These are phyloP conservation scores for Quercus robur DNA, from an alignment of 306 rosid genomes.

Conservation along the genomic window DNA sequence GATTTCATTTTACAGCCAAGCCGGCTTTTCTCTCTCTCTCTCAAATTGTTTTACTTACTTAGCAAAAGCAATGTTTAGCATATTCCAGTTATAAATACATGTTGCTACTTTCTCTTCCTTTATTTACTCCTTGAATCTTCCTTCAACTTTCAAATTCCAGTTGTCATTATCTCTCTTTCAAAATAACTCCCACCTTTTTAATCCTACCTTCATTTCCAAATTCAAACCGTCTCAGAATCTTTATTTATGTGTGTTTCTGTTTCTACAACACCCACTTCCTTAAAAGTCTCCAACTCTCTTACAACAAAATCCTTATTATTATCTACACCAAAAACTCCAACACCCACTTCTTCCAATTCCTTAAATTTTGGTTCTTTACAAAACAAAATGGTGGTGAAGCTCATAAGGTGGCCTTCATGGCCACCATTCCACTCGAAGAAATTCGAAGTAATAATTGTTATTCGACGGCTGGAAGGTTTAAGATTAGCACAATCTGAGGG, in stretches of 20 bases:
- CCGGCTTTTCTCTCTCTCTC: not conserved
- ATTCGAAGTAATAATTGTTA: constrained; percentile 49
- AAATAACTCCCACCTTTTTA: not conserved
- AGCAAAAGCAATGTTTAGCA: not conserved
- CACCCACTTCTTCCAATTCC: not conserved
- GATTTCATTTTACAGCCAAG: not conserved
- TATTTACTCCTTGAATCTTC: not conserved
- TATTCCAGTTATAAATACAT: not conserved
- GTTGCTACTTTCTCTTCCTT: not conserved
- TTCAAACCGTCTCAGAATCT: not conserved
- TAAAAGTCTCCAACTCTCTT: not conserved
- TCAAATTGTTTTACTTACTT: too few species aligned
- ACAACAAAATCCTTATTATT: not conserved
- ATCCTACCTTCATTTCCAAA: not conserved
- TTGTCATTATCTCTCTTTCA: not conserved
- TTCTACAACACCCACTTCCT: not conserved
- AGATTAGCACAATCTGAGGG: constrained; percentile 36
- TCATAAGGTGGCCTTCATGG: constrained; percentile 98
- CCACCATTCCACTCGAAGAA: constrained; percentile 60
- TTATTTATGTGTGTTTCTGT: not conserved
- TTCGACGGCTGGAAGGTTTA: constrained; percentile 45
- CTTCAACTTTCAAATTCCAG: not conserved
- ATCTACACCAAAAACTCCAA: not conserved
- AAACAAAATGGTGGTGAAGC: constrained; percentile 67
- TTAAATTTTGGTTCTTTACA: not conserved